Evolutionary conservation across 768 basidiomycete species (phyloP), one percentile per base, ranked within the genome.

Genomic region (Mycena vitilis): DNA sequence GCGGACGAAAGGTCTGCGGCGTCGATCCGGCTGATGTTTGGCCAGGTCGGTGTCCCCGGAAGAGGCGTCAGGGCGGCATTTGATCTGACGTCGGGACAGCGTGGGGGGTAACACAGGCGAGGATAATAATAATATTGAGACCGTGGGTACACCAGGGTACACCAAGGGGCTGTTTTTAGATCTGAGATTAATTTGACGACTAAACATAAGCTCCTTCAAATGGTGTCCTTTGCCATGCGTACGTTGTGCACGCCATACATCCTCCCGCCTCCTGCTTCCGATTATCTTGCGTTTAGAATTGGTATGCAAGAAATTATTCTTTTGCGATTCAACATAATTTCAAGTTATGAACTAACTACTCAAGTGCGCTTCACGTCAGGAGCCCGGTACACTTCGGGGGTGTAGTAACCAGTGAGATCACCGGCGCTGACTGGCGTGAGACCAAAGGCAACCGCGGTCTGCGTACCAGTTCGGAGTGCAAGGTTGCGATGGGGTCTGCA

Each of bases 391-490:
- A 73, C 44, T 59, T 73, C 72, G 16, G 69, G 45, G 44, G 63
- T 66, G 36, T 73, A 68, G 66, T 70, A 73, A 34, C 66, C 66
- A 20, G 69, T 71, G 22, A 71, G 60, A 23, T 71, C 69, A 60
- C 72, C 70, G 30, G 65, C 68, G 15, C 53, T 65, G 69, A 63
- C 25, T 73, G 30, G 30, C 3, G 30, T 70, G 20, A 66, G 71
- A 20, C 66, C 69, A 18, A 70, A 73, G 25, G 69, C 71, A 30
- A 68, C 52, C 48, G 66, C 69, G 23, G 72, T 73, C 40, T 70
- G 69, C 25, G 65, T 52, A 5, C 69, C 69, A 1, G 65, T 71
- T 16, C 71, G 55, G 25, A 61, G 61, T 0, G 63, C 60, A 30
- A 72, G 48, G 15, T 48, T 53, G 22, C 66, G 59, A 38, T 72